A percentile compares a stretch with the other conserved stretches of the same genome.
Conservation (phyloP, 192 early-diverging fungal species). For the Coemansia sp. region DNA sequence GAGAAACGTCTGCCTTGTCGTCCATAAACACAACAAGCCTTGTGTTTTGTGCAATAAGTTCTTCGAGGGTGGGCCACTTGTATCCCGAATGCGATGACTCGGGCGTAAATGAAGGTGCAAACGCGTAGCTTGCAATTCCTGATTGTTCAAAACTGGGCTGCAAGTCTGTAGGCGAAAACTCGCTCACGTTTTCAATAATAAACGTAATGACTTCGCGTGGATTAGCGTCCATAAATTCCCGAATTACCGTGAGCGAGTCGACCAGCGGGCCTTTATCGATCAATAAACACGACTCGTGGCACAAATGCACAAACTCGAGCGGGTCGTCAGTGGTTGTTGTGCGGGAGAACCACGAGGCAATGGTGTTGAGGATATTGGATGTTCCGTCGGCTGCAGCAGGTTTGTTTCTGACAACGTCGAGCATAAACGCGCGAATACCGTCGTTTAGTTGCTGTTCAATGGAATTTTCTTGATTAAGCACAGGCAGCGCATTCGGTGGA, state of each 20-base stretch:
- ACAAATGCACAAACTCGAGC: conserved; percentile 55
- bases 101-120: conserved; percentile 22
- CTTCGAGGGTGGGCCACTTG: conserved; percentile 67
- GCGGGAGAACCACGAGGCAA: conserved; percentile 5
- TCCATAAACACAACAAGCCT: conserved; percentile 68
- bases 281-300: conserved; percentile 65
- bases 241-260: conserved; percentile 56
- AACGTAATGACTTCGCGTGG: conserved; percentile 76
- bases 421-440: conserved; percentile 74
- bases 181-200: conserved; percentile 68
- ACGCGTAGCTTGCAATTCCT: conserved; percentile 51
- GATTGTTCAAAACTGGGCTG: conserved; percentile 55
- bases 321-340: not conserved
- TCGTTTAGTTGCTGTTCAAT: conserved; percentile 67
- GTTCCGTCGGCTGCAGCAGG: not conserved
- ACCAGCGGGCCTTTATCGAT: conserved; percentile 63
- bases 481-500: conserved; percentile 31
- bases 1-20: conserved; percentile 57
- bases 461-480: conserved; percentile 64
- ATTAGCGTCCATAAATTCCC: conserved; percentile 62
- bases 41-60: conserved; percentile 65
- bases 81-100: conserved; percentile 16
- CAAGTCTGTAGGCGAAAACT: conserved; percentile 52
- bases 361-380: not conserved
- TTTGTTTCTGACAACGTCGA: conserved; percentile 55